Percentiles rank a stretch among this genome's conserved stretches.
Conservation (phyloP, 805 yeast species). For the Yarrowia sp. region DNA sequence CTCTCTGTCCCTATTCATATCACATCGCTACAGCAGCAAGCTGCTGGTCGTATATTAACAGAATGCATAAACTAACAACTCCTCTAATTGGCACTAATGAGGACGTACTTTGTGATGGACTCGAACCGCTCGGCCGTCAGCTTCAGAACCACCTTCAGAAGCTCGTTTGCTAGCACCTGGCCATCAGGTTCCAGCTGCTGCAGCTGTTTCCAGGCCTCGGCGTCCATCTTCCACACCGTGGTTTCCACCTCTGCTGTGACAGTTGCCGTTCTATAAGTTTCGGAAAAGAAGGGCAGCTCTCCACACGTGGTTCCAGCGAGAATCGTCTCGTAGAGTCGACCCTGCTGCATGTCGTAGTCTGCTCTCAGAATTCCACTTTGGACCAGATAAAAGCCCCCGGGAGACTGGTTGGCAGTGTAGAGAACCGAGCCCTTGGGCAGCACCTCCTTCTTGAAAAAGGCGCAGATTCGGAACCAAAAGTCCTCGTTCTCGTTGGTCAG, state of each 20-base stretch:
- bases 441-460: conserved; percentile 51
- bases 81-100: conserved; percentile 45
- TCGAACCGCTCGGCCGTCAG: conserved; percentile 69
- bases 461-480: conserved; percentile 65
- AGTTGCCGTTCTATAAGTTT: conserved; percentile 44
- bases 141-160: conserved; percentile 57
- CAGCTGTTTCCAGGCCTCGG: conserved; percentile 46
- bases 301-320: conserved; percentile 77
- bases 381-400: conserved; percentile 57
- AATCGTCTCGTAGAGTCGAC: conserved; percentile 47
- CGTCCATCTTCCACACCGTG: conserved; percentile 64
- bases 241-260: conserved; percentile 60
- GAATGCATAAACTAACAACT: neutral
- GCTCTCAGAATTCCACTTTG: conserved; percentile 55
- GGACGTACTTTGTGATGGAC: conserved; percentile 69
- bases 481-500: conserved; percentile 47
- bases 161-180: conserved; percentile 56
- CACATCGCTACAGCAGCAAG: no score
- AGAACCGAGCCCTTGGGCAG: conserved; percentile 47
- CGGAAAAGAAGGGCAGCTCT: conserved; percentile 45
- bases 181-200: conserved; percentile 43
- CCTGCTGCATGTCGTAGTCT: conserved; percentile 50
- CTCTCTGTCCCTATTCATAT: no score
- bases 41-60: no score
- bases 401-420: conserved; percentile 45